These are phyloP conservation scores for Halophytophthora polymorphica DNA, from an alignment of 352 stramenopile genomes.

Conservation along the genomic window DNA sequence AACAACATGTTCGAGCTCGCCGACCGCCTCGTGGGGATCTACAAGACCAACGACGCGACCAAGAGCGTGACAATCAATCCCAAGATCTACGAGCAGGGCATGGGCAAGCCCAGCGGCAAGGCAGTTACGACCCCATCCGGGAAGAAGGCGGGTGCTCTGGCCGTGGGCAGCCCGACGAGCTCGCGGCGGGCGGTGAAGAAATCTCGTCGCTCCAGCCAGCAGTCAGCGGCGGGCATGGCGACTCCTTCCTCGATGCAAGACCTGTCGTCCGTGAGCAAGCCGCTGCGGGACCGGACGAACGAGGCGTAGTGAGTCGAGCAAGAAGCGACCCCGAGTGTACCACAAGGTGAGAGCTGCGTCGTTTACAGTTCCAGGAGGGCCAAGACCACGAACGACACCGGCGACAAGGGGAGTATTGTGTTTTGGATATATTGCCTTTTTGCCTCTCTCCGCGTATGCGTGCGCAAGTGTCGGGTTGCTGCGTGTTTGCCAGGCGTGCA, in stretches of 20 bases:
- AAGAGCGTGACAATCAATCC: slow-evolving; percentile 99
- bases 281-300: slow-evolving; percentile 44
- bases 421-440: no score
- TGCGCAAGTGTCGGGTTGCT: no score
- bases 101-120: slow-evolving; percentile 6
- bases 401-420: no score
- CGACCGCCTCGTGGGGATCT: slow-evolving; percentile 98
- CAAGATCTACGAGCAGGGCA: slow-evolving; percentile 72
- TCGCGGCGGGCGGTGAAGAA: slow-evolving; percentile 28
- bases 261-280: slow-evolving; percentile 14
- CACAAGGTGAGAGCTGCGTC: neutral
- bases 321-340: neutral
- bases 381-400: no score
- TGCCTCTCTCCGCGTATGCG: no score
- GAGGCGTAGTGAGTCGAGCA: slow-evolving; percentile 21
- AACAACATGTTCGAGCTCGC: slow-evolving; percentile 99
- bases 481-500: no score
- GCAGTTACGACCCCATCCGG: slow-evolving; percentile 14
- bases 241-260: slow-evolving; percentile 20
- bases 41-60: slow-evolving; percentile 99
- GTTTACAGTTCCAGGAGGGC: no score
- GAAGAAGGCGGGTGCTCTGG: slow-evolving; percentile 21
- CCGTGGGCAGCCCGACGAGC: slow-evolving; percentile 23
- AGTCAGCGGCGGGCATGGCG: slow-evolving; percentile 8
- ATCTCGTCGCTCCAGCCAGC: slow-evolving; percentile 28